phyloP scores from a whole-genome alignment of 2,329 filamentous ascomycete species.

The Penicillium sp. region DNA sequence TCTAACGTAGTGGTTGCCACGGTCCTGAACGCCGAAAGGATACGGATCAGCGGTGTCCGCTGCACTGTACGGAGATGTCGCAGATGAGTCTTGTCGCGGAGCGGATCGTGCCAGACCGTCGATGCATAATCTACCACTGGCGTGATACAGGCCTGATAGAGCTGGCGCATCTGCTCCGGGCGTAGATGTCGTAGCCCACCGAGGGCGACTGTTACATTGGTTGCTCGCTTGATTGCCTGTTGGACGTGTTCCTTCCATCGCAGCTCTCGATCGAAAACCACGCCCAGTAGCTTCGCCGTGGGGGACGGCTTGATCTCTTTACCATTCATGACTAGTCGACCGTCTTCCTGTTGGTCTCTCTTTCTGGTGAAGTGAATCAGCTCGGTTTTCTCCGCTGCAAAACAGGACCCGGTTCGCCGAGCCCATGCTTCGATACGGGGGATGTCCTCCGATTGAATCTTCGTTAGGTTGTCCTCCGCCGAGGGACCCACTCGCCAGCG shows the following conservation, averaged over 20 bases:
- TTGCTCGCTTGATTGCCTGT: conserved; percentile 22
- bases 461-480: conserved; percentile 23
- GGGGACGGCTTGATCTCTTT: conserved; percentile 12
- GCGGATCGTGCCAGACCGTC: conserved; percentile 25
- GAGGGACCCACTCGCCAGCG: conserved; percentile 17
- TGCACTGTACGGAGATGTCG: conserved; percentile 21
- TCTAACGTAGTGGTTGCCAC: conserved; percentile 21
- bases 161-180: conserved; percentile 24
- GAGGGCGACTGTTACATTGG: conserved; percentile 15
- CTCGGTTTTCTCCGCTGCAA: conserved; percentile 30
- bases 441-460: conserved; percentile 25
- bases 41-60: conserved; percentile 18
- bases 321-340: conserved; percentile 16
- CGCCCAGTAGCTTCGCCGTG: conserved; percentile 27
- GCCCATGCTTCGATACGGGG: conserved; percentile 28
- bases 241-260: conserved; percentile 22
- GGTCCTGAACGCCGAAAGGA: conserved; percentile 23
- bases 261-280: conserved; percentile 26
- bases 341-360: conserved; percentile 14
- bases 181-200: conserved; percentile 22
- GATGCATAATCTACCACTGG: conserved; percentile 26
- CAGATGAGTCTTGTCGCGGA: conserved; percentile 21
- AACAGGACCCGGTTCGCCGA: conserved; percentile 25
- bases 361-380: conserved; percentile 30
- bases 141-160: conserved; percentile 26